Conservation (phyloP, 164 flowering plant species). For the Stephania japonica region DNA sequence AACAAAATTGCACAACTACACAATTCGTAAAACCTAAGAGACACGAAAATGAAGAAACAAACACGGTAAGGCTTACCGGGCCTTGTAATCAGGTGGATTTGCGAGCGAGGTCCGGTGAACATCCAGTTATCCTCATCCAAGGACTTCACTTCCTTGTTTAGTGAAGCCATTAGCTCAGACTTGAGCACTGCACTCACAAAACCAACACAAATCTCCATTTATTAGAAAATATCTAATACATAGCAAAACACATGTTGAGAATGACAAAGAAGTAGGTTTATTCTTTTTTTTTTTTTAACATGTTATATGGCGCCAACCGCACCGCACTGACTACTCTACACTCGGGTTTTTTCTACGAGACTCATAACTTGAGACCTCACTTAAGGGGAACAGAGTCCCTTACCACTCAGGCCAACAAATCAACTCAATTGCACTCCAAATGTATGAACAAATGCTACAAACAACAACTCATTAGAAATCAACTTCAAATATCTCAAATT, state of each 20-base stretch:
- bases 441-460: background rate
- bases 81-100: slow-evolving; percentile 66
- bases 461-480: background rate
- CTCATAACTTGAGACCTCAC: no score
- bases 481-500: background rate
- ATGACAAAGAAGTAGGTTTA: no score
- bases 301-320: no score
- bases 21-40: background rate
- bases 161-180: slow-evolving; percentile 64
- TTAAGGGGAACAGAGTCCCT: no score
- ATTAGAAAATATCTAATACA: no score
- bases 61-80: slow-evolving; percentile 34
- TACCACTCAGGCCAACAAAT: background rate
- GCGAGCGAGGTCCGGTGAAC: slow-evolving; percentile 86
- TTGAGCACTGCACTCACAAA: slow-evolving; percentile 45
- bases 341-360: no score
- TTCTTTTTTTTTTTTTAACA: no score
- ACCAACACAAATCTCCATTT: background rate
- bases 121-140: slow-evolving; percentile 92
- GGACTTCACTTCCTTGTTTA: slow-evolving; percentile 76
- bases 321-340: no score
- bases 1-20: background rate
- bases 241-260: no score
- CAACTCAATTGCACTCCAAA: background rate
- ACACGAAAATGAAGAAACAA: background rate